Evolutionary conservation across 1,284 basidiomycete genomes (phyloP).

Genomic region (Phellopilus nigrolimitatus): DNA sequence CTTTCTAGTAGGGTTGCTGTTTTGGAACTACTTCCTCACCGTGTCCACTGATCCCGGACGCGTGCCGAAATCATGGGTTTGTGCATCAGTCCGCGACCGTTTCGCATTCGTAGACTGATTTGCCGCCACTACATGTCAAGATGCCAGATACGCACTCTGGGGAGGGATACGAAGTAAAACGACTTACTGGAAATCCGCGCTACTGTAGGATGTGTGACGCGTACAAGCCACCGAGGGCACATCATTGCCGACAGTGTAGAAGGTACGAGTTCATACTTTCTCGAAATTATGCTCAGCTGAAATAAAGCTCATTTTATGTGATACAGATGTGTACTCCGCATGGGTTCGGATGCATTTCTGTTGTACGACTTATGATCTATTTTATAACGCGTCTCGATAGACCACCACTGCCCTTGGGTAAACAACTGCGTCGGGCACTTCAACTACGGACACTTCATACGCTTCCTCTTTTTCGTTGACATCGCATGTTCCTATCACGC

Average conservation of each 20-base stretch:
- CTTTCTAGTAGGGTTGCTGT: slow-evolving; percentile 66
- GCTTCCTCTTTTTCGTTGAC: slow-evolving; percentile 91
- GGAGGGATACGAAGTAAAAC: slow-evolving; percentile 85
- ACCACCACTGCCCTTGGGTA: slow-evolving; percentile 92
- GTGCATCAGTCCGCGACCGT: too few relatives aligned
- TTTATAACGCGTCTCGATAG: slow-evolving; percentile 33
- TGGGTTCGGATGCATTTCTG: slow-evolving; percentile 50
- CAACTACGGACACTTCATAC: slow-evolving; percentile 88
- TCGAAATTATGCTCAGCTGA: neutral
- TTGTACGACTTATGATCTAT: neutral
- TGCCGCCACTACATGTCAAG: slow-evolving; percentile 46
- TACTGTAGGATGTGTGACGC: slow-evolving; percentile 77
- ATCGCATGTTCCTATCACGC: slow-evolving; percentile 83
- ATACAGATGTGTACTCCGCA: slow-evolving; percentile 70
- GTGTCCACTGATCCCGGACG: slow-evolving; percentile 77
- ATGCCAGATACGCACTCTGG: slow-evolving; percentile 63
- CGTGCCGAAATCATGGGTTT: slow-evolving; percentile 80
- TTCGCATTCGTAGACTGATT: too few relatives aligned
- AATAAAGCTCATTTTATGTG: neutral
- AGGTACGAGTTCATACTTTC: slow-evolving; percentile 45
- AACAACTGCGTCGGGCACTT: slow-evolving; percentile 88
- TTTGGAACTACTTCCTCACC: slow-evolving; percentile 85
- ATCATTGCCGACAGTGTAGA: slow-evolving; percentile 87
- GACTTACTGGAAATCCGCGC: slow-evolving; percentile 70
- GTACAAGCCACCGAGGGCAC: slow-evolving; percentile 74